These are phyloP conservation scores for Solanum arcanum DNA, from an alignment of 257 asterid genomes.

Conservation along the genomic window DNA sequence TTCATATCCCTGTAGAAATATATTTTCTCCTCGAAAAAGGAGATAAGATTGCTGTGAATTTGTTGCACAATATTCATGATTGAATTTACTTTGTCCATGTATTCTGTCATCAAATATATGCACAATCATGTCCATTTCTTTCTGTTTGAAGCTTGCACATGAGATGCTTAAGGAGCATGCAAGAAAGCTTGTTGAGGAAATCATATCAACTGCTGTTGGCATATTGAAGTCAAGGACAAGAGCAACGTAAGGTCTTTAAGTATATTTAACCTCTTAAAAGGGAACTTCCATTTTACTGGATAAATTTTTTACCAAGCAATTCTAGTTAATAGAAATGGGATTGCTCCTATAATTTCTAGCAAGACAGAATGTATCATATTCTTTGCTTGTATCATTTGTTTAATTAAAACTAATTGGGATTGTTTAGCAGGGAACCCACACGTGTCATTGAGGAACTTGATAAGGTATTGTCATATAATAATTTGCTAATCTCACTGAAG, in stretches of 20 bases:
- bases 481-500: conserved; percentile 55
- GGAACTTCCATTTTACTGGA: background rate
- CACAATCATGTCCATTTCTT: background rate
- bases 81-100: background rate
- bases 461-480: conserved; percentile 61
- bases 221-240: conserved; percentile 70
- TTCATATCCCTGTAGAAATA: background rate
- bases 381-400: background rate
- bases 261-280: background rate
- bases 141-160: conserved; percentile 62
- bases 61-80: background rate
- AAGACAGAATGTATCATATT: background rate
- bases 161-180: conserved; percentile 87
- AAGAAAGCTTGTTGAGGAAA: conserved; percentile 73
- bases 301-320: background rate
- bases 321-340: background rate
- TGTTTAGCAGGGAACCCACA: conserved; percentile 30
- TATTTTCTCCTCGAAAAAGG: background rate
- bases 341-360: background rate
- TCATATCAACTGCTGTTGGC: conserved; percentile 58
- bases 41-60: background rate
- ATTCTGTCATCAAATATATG: background rate
- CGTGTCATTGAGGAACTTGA: conserved; percentile 70
- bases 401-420: background rate
- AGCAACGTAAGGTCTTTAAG: conserved; percentile 34